Evolutionary conservation across 2,329 filamentous ascomycete species (phyloP).

Genomic region (Stachybotrys chlorohalonatus): DNA sequence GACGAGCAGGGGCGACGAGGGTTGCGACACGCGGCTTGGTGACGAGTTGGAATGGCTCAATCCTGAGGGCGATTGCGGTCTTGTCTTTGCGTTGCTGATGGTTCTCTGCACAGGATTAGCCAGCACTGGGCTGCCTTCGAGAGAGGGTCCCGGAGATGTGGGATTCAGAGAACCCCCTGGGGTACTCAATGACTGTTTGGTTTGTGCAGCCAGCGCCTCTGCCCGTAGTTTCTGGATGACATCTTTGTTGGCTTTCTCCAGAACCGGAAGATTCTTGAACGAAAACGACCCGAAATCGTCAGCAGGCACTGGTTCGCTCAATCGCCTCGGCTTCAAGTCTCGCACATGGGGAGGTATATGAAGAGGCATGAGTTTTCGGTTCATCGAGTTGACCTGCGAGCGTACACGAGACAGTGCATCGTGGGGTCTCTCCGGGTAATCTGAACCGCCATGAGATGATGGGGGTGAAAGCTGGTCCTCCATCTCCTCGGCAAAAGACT

Average conservation of each 20-base stretch:
- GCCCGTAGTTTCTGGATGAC: constrained; percentile 93
- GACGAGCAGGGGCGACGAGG: constrained; percentile 72
- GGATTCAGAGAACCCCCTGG: constrained; percentile 26
- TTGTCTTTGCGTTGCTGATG: constrained; percentile 72
- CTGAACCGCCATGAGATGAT: constrained; percentile 56
- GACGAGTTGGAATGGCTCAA: constrained; percentile 75
- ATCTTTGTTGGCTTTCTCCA: constrained; percentile 98
- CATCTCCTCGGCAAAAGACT: constrained; percentile 88
- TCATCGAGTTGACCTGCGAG: constrained; percentile 75
- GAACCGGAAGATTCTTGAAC: constrained; percentile 92
- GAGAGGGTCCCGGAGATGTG: constrained; percentile 54
- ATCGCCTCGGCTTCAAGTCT: constrained; percentile 74
- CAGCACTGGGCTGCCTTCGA: constrained; percentile 80
- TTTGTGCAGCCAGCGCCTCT: constrained; percentile 68
- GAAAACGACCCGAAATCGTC: constrained; percentile 96
- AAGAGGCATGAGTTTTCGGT: constrained; percentile 86
- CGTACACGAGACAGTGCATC: constrained; percentile 87
- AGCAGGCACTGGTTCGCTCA: constrained; percentile 80
- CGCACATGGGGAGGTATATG: constrained; percentile 96
- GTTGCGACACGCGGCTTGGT: constrained; percentile 68
- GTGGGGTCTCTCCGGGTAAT: constrained; percentile 84
- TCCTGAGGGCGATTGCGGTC: constrained; percentile 80
- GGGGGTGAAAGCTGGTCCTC: constrained; percentile 79
- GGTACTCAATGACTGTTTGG: constrained; percentile 40
- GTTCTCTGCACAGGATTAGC: constrained; percentile 74